These are phyloP conservation scores for Sarocladiaceae sp. DNA, from an alignment of 2,329 filamentous ascomycete genomes.

Conservation along the genomic window DNA sequence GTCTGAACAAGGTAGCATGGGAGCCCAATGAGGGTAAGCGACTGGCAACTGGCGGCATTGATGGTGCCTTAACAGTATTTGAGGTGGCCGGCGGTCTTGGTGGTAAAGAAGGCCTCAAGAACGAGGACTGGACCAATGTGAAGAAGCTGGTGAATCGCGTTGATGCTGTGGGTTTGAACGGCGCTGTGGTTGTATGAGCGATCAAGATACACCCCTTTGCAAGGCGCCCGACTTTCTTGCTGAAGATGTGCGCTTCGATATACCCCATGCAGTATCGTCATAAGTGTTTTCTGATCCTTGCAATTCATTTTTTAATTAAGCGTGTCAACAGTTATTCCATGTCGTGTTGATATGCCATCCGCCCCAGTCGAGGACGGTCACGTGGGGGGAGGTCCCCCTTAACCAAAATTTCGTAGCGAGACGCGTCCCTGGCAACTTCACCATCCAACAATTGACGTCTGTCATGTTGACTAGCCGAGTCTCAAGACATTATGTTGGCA, in stretches of 20 bases:
- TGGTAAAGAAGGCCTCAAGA: constrained; percentile 76
- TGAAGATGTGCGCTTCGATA: constrained; percentile 9
- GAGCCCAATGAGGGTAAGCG: constrained; percentile 84
- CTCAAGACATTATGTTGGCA: no score
- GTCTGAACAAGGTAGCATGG: constrained; percentile 93
- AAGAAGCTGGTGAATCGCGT: constrained; percentile 82
- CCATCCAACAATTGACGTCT: no score
- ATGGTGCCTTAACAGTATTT: constrained; percentile 86
- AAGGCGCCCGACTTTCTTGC: background rate
- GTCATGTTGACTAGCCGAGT: no score
- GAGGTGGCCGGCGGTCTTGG: constrained; percentile 82
- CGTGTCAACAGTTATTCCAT: no score
- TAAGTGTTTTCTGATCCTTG: constrained; percentile 1
- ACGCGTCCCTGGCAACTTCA: background rate
- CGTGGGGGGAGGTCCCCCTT: background rate
- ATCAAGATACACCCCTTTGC: constrained; percentile 4
- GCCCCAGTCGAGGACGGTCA: background rate
- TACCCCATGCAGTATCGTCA: constrained; percentile 9
- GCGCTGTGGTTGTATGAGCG: constrained; percentile 35
- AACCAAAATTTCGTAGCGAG: constrained; percentile 6
- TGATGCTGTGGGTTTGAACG: constrained; percentile 56
- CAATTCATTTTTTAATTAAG: background rate
- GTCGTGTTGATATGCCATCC: no score
- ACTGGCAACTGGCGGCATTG: constrained; percentile 85
- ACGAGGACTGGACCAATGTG: constrained; percentile 89